These are phyloP conservation scores for Nidularia sp. DNA, from an alignment of 768 basidiomycete species.

Conservation along the genomic window DNA sequence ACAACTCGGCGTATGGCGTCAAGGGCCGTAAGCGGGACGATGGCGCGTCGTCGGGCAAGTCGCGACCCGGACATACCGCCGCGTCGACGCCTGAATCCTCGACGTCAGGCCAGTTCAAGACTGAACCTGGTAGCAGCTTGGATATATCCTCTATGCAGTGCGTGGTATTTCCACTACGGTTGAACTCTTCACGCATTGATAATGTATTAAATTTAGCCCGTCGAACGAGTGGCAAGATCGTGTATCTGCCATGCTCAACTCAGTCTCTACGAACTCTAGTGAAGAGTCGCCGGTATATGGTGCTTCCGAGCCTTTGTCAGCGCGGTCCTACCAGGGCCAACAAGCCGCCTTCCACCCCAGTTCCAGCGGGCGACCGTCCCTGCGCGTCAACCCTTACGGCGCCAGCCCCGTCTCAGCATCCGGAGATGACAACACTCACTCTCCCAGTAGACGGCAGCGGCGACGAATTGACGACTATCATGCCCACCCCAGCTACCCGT, in stretches of 20 bases:
- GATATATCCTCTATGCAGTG: slow-evolving; percentile 64
- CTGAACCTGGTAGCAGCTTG: slow-evolving; percentile 18
- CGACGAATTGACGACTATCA: slow-evolving; percentile 39
- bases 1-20: slow-evolving; percentile 74
- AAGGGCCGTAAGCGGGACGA: slow-evolving; percentile 56
- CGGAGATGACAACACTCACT: slow-evolving; percentile 22
- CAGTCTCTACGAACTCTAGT: slow-evolving; percentile 3
- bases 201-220: slow-evolving; percentile 38
- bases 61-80: slow-evolving; percentile 15
- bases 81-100: slow-evolving; percentile 13
- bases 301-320: background rate
- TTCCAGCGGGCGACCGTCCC: slow-evolving; percentile 1
- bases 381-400: slow-evolving; percentile 12
- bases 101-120: slow-evolving; percentile 12
- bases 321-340: background rate
- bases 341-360: slow-evolving; percentile 1
- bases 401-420: slow-evolving; percentile 2
- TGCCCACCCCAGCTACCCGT: slow-evolving; percentile 10
- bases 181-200: background rate
- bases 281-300: slow-evolving; percentile 3
- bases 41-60: slow-evolving; percentile 12
- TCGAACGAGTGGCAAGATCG: slow-evolving; percentile 83
- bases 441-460: slow-evolving; percentile 42
- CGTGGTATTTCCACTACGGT: slow-evolving; percentile 17
- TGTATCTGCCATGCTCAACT: slow-evolving; percentile 40